Base-by-base conservation (phyloP, 1,284 basidiomycete genomes). In the Lentinus polychrous region DNA sequence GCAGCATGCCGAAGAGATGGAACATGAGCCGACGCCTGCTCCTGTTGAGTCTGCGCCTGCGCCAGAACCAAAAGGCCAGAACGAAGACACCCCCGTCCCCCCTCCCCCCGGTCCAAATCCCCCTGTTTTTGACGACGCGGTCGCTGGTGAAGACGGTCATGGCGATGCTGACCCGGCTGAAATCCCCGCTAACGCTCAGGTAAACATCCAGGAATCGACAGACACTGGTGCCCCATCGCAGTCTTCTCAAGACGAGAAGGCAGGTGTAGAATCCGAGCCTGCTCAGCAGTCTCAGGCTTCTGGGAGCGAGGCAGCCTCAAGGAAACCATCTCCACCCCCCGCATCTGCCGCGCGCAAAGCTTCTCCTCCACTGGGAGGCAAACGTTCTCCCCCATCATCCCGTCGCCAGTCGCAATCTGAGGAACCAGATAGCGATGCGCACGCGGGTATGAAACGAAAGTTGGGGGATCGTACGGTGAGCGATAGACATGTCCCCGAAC, bases 401-500 rank as follows among this genome's bases (percentile, higher is more conserved):
- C 20, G 23, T n/a, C 27, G 27, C 10, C 27, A 27, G 10, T 27
- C 27, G 27, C 27, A 27, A 27, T 27, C 27, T 27, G 24, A 24
- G 72, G 75, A 27, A 5, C 17, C 35, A 22, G 64, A 65, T 27
- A 69, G 67, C 1, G 81, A 82, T 38, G 66, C 67, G 43, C 73
- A 74, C 49, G 83, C 81, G 60, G 74, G 72, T 27, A 62, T 83
- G 45, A 86, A 86, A 63, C 77, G 83, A 52, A 86, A 86, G 58
- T 70, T 78, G 32, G 68, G 59, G 17, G 73, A 75, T 50, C 63
- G 72, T 12, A 68, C 66, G 3, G 61, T 70, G 8, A 74, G 72
- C 51, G 59, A 66, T 48, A 62, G 63, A 5, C 58, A 66, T 12
- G 50, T 58, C 1, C 55, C 58, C 7, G 58, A 52, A 10, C 20